phyloP scores from a whole-genome alignment of 306 rosid genomes.

The Cicer cuneatum region DNA sequence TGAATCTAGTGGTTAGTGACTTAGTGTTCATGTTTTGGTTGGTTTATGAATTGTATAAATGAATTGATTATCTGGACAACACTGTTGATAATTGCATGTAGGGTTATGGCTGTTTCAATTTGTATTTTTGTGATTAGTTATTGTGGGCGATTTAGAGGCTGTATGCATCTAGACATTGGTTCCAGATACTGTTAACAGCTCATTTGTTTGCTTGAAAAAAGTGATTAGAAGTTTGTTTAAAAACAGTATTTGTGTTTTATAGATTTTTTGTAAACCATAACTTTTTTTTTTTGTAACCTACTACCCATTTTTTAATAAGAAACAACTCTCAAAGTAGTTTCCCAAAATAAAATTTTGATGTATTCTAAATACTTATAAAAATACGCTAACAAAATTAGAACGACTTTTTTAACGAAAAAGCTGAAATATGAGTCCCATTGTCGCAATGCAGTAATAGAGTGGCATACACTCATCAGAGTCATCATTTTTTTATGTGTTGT shows the following conservation, averaged over 20 bases:
- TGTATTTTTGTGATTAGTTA: not conserved
- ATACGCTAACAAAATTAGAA: not conserved
- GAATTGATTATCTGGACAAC: not conserved
- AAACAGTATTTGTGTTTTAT: not conserved
- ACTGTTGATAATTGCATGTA: slow-evolving; percentile 17
- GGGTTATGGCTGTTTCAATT: slow-evolving; percentile 8
- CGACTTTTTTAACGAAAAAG: not conserved
- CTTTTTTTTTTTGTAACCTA: not conserved
- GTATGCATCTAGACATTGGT: not conserved
- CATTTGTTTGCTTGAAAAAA: not conserved
- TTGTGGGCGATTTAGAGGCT: not conserved
- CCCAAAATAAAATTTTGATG: not conserved
- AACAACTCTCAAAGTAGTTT: not conserved
- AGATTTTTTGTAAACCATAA: not conserved
- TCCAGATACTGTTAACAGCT: not conserved
- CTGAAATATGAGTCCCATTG: not conserved
- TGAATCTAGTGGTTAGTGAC: not conserved
- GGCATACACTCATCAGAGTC: not conserved
- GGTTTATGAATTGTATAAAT: not conserved
- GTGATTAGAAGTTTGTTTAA: not conserved
- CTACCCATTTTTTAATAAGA: not conserved
- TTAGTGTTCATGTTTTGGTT: slow-evolving; percentile 11
- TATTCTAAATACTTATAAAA: not conserved
- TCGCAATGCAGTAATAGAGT: not conserved
- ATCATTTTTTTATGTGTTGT: not conserved